Base-by-base conservation (phyloP, 108 stramenopile genomes). In the Epipyxis sp. region DNA sequence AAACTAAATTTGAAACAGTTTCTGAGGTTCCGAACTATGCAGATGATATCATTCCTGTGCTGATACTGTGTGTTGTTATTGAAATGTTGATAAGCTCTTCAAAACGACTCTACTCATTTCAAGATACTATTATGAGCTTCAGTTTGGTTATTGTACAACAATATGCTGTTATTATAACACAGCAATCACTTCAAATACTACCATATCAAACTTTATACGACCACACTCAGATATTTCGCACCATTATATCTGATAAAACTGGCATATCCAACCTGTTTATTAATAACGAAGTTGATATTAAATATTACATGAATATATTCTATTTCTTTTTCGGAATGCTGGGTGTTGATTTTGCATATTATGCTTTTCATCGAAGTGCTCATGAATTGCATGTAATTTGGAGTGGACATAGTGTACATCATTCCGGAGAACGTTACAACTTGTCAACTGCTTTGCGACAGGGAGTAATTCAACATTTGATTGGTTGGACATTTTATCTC, bases 361-460 rank as follows among this genome's bases (percentile, higher is more conserved):
- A 84, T 69, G 77, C 57, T 69, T 44, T 77, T 40, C 83, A 84
- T 59, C 45, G 78, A 1, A 37, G 29, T 1, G 65, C 80, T 25
- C 83, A 84, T 68, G 65, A 77, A 59, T 69, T 37, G 6, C 41
- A 69, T 40, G 30, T 80, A 40, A 40, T 84, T 32, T 84, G 83
- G 83, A 44, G 32, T 16, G 42, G 41, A 16, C 83, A 84, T 80
- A 30, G 34, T 6, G 58, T 84, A 37, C 83, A 84, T 65, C 83
- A 84, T 46, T 80, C 79, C 10, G 59, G 76, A n/a, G 80, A 84
- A 57, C 61, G 78, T 46, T 84, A 84, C 50, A 84, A 84, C 68
- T 42, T 84, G 3, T 59, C 80, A 30, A 81, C 80, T 16, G 83
- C 83, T 29, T 59, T 84, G 44, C 25, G 83, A 30, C 80, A 84